Base-by-base conservation (phyloP, 2,329 filamentous ascomycete species). In the Xylariaceae sp. region DNA sequence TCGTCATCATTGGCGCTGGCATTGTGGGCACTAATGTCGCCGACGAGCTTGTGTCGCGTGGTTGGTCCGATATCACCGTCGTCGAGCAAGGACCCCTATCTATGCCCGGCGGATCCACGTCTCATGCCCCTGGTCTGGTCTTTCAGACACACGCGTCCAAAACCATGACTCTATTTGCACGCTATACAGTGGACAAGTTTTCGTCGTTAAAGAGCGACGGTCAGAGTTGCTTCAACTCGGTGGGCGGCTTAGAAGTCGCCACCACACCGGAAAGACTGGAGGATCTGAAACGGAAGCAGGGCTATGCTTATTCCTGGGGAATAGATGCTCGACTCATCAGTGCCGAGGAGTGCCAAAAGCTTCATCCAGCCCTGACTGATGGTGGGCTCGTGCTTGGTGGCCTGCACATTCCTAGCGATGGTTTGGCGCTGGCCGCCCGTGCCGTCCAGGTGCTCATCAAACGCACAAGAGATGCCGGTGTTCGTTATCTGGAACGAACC, bases 1-100 rank as follows among this genome's bases (percentile, higher is more conserved):
- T 64, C 44, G 60, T 64, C 49, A 63, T 64, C 7, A 64, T 62
- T 44, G 62, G 60, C 56, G 62, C 60, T 17, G 60, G 62, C 11
- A 64, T 64, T n/a, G 60, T 64, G 44, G 62, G 62, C 18, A 61
- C 61, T 13, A 64, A 64, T 54, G 60, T 64, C 6, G 62, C 62
- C 8, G 62, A 64, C n/a, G 62, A 63, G 56, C 56, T 64, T 13
- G 60, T 63, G 18, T 62, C 60, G n/a, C 62, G 62, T 34, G 60
- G 60, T 51, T 62, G 62, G 62, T 61, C 60, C 39, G 58, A 64
- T 39, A 62, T 64, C 53, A 64, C 62, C 10, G 45, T 64, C 44
- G 57, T 64, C 45, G 62, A 64, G 51, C 62, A 64, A 55, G 60
- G 62, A n/a, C 62, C 62, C 39, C 54, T 64, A 39, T 49, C 51